Base-by-base conservation (phyloP, 768 basidiomycete species). In the Boletus tylopilopsis region DNA sequence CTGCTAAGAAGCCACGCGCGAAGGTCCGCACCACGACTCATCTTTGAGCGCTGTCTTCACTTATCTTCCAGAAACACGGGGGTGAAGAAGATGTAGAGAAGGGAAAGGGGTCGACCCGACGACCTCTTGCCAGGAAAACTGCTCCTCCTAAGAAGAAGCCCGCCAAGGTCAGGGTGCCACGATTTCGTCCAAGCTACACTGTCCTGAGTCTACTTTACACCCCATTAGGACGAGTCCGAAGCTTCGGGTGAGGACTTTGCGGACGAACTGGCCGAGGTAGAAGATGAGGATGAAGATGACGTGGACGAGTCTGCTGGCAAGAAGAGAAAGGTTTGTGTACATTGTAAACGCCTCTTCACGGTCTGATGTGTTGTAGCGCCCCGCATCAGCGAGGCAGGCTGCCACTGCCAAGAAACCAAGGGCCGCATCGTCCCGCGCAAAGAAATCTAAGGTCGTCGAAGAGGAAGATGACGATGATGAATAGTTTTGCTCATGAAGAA, bases 321-420 rank as follows among this genome's bases (percentile, higher is more conserved):
- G 73, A 90, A 90, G 70, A 82, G 85, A 70, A 86, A 88, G 81
- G 86, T 82, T 58, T 19, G 70, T 19, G 70, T 19, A 16, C 9
- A 1, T 12, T 37, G 4, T 12, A 8, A 29, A n/a, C 36, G 19
- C 40, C 33, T 37, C 18, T 40, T 32, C 32, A 4, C 37, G 27
- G 10, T 48, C 50, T 48, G 49, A 62, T 27, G 36, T 18, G 42
- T 38, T 24, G 21, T 52, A 79, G 76, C 73, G 73, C 48, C 69
- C 76, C 5, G 64, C 66, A 11, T 55, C 73, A 29, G 60, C 73
- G 10, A 81, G 80, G 51, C 75, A 77, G 22, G 57, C 76, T 21
- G 68, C 76, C 3, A 55, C 67, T 16, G 68, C 73, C 30, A 82
- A 79, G 57, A 71, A 68, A 45, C 35, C 61, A 3, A 68, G 49